Base-by-base conservation (phyloP, 2,329 filamentous ascomycete genomes). In the Penicillium griseofulvum region DNA sequence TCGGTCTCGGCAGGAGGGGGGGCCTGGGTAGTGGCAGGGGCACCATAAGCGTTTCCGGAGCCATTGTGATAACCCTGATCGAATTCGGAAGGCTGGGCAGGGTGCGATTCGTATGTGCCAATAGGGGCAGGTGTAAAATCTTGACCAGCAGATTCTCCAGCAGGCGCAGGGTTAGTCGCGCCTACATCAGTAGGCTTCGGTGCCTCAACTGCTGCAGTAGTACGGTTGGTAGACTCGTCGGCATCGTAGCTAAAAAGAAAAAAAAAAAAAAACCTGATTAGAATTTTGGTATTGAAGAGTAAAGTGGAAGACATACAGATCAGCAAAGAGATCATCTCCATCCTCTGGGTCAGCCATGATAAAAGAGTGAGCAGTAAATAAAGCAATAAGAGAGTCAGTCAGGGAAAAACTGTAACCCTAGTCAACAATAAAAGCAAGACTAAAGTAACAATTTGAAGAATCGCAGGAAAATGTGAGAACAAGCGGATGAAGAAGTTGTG, bases 261-360 rank as follows among this genome's bases (percentile, higher is more conserved):
- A 60, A 36, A 17, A 34, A 49, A 46, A 26, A 42, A n/a, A 43
- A 17, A 28, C 8, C 31, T 62, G 38, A 65, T 51, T 48, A 57
- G 60, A 48, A 41, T 36, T 43, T 22, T 7, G 33, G 43, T n/a
- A n/a, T 24, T 49, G 5, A 53, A 28, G 2, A 17, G 31, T 17
- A n/a, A 17, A 41, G 37, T 45, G 47, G 48, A 41, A 49, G 34
- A 50, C 90, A 78, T 80, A 96, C 91, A 96, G 84, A 78, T 96
- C 92, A 68, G 91, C 91, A 76, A 96, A 96, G 76, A 96, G 89
- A 82, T 96, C 91, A 70, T 96, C 92, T 66, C 96, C 91, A 65
- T 90, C 89, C 69, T 92, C 89, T 50, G 83, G 80, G 68, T 94
- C 90, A 45, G 89, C 85, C 90, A 93, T 94, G 66, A 47, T 81